Evolutionary conservation across 805 yeast species (phyloP).

Genomic region (Hanseniaspora singularis): DNA sequence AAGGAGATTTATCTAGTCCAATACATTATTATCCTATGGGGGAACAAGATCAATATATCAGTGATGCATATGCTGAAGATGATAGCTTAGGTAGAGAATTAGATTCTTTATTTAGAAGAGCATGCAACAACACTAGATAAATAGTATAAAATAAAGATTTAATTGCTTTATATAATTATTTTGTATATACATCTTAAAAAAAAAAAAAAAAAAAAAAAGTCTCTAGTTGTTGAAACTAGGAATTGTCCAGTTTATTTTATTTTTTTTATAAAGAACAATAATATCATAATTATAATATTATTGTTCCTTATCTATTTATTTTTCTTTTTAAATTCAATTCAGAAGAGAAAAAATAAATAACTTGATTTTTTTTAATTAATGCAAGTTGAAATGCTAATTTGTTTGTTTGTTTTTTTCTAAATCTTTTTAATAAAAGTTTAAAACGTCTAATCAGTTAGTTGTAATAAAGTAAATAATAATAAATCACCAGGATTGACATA

Average conservation of each 20-base stretch:
- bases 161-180: too few relatives aligned
- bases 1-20: constrained; percentile 23
- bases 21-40: constrained; percentile 38
- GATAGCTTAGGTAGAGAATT: constrained; percentile 27
- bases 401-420: neutral
- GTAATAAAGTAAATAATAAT: constrained; percentile 10
- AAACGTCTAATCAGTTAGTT: constrained; percentile 12
- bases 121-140: constrained; percentile 19
- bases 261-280: too few relatives aligned
- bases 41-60: constrained; percentile 33
- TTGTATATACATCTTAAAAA: neutral
- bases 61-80: constrained; percentile 36
- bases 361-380: too few relatives aligned
- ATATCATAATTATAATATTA: too few relatives aligned
- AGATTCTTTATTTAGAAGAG: constrained; percentile 27
- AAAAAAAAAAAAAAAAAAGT: neutral
- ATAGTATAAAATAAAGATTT: too few relatives aligned
- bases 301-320: neutral
- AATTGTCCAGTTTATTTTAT: constrained; percentile 6
- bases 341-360: too few relatives aligned
- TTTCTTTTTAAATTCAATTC: neutral
- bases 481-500: constrained; percentile 35
- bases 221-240: constrained; percentile 17
- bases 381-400: constrained; percentile 16
- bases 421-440: neutral